phyloP scores from a whole-genome alignment of 805 yeast species.

The Cyberlindnera sargentensis region DNA sequence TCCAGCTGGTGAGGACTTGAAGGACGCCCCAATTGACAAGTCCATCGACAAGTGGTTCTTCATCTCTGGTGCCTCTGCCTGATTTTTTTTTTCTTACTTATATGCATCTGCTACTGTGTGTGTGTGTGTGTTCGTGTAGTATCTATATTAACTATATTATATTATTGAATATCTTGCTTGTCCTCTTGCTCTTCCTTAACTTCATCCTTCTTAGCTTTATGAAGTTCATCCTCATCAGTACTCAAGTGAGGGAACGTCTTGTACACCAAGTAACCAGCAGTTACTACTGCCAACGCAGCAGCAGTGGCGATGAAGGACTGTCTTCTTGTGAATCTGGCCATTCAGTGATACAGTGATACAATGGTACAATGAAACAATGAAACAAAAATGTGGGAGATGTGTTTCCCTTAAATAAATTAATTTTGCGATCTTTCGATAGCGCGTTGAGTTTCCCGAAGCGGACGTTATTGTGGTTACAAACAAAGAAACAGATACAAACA shows the following conservation, averaged over 20 bases:
- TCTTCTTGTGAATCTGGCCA: slow-evolving; percentile 12
- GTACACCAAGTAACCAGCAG: slow-evolving; percentile 11
- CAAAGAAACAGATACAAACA: too few species aligned
- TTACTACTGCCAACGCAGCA: slow-evolving; percentile 11
- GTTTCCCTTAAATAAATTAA: too few species aligned
- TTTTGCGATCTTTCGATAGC: neutral
- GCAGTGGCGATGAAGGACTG: slow-evolving; percentile 7
- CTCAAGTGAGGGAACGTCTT: slow-evolving; percentile 15
- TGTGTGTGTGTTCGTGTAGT: too few species aligned
- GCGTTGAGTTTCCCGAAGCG: slow-evolving; percentile 9
- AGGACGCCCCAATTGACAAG: slow-evolving; percentile 94
- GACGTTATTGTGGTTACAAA: neutral
- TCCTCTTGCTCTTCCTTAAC: neutral
- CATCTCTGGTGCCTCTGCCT: slow-evolving; percentile 75
- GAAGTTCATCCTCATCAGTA: neutral
- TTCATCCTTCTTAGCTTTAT: neutral
- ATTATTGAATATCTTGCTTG: neutral
- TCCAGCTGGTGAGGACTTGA: slow-evolving; percentile 64
- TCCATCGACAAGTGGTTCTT: slow-evolving; percentile 98
- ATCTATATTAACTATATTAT: too few species aligned
- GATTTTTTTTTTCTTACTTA: neutral
- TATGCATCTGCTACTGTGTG: neutral
- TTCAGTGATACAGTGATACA: neutral
- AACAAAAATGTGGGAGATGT: too few species aligned
- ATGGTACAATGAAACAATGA: too few species aligned